Evolutionary conservation across 129 eudicot genomes (phyloP).

Genomic region (Kitagawia praeruptora): DNA sequence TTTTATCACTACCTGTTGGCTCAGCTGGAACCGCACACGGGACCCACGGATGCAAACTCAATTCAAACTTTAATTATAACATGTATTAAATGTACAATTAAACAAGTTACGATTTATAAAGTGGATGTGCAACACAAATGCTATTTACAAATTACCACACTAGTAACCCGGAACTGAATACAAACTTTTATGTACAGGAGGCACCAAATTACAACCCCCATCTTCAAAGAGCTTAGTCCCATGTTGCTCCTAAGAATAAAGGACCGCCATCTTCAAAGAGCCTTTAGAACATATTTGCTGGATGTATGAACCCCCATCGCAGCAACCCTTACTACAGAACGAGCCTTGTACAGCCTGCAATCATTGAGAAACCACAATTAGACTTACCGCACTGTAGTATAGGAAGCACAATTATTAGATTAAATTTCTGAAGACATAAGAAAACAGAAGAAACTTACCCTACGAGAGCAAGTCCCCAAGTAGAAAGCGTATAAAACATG

Average conservation of each 20-base stretch:
- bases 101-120: neutral
- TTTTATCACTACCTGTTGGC: too few relatives aligned
- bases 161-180: neutral
- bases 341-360: conserved; percentile 78
- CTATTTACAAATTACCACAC: conserved; percentile 11
- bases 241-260: neutral
- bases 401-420: too few relatives aligned
- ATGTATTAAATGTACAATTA: neutral
- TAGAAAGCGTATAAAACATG: conserved; percentile 69
- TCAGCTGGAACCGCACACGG: too few relatives aligned
- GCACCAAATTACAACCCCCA: neutral
- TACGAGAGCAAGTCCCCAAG: conserved; percentile 92
- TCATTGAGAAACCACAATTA: neutral
- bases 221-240: neutral
- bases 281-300: conserved; percentile 59
- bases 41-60: neutral
- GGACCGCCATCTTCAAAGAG: conserved; percentile 31
- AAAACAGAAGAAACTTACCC: conserved; percentile 39
- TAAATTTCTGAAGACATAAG: neutral
- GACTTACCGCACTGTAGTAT: neutral
- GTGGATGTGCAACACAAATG: neutral
- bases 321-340: conserved; percentile 60
- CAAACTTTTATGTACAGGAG: neutral
- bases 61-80: neutral
- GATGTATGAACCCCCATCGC: conserved; percentile 63